Evolutionary conservation across 169 alveolate species (phyloP), one percentile per base, ranked within the genome.

Genomic region (Eimeria necatrix): DNA sequence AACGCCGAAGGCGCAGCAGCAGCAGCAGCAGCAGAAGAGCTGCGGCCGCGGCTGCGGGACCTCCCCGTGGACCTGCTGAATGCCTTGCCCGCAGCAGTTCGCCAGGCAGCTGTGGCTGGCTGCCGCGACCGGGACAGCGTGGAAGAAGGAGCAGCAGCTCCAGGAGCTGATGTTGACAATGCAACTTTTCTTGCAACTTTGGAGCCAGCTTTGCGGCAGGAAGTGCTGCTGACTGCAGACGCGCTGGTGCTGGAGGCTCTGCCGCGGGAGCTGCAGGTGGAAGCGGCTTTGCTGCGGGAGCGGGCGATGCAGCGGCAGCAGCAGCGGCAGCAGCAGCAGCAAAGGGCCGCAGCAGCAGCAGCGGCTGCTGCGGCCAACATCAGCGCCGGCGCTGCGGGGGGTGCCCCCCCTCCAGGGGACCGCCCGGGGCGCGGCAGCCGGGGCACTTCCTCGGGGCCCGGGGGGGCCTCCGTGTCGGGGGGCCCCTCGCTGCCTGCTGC

Each of bases 191-290:
- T 97, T 18, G 97, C 98, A 12, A 95, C 98, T 10, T 95, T 97
- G 26, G 97, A 97, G 32, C 98, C 98, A 4, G 96, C 96, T 41
- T 70, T 97, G 60, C 85, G 98, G 53, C 96, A 97, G 68, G 98
- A 97, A 85, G 97, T 97, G 56, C 97, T 97, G 26, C 85, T 97
- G 10, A 96, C 98, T 0, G 98, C 98, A 4, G 96, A 96, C 68
- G 97, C 95, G 59, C 97, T 96, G 53, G 90, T 97, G 61, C 83
- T 97, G 20, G 84, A 94, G 61, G 95, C 96, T 9, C 95, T 97
- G 56, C 98, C 98, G 24, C 51, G 96, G 20, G 98, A 97, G 70
- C 86, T 96, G 56, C 95, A 94, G 49, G 97, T 95, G 0, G 98
- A 97, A 68, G 98, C 98, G 0, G 89, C 96, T 16, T 78, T 84